Conservation (phyloP, 768 basidiomycete species). For the Mycena rosella region DNA sequence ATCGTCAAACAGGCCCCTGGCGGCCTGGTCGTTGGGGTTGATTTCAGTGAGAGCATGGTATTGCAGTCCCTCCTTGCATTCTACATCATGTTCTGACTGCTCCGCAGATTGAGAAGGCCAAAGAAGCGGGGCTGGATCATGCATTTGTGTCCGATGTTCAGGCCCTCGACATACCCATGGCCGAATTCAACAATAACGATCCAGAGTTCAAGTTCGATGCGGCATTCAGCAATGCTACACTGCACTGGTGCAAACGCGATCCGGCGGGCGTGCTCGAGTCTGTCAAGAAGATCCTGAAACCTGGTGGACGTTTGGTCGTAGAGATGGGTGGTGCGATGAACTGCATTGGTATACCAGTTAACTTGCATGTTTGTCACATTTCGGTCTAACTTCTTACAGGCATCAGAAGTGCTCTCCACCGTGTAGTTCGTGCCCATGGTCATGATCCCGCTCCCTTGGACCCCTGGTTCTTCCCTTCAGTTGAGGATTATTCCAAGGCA, state of each 20-base stretch:
- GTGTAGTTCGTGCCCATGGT: conserved; percentile 66
- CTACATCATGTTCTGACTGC: not conserved
- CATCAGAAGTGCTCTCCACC: conserved; percentile 68
- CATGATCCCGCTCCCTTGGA: conserved; percentile 72
- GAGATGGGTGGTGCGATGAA: conserved; percentile 88
- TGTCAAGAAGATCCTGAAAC: conserved; percentile 71
- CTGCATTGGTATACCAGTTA: conserved; percentile 62
- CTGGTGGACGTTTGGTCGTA: conserved; percentile 77
- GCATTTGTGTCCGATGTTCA: conserved; percentile 71
- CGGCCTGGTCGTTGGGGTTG: conserved; percentile 76
- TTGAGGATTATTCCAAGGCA: conserved; percentile 73
- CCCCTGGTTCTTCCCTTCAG: conserved; percentile 90
- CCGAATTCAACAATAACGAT: conserved; percentile 42
- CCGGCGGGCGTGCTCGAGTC: conserved; percentile 75
- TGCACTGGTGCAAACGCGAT: conserved; percentile 89
- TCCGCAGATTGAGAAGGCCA: conserved; percentile 66
- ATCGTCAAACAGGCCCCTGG: conserved; percentile 59
- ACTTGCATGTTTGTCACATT: not conserved
- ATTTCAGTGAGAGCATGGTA: conserved; percentile 82
- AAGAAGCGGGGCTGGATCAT: conserved; percentile 57
- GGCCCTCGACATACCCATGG: conserved; percentile 50
- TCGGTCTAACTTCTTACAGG: conserved; percentile 55
- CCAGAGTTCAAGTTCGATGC: conserved; percentile 68
- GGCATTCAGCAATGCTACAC: conserved; percentile 82
- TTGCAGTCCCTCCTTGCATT: not conserved